A percentile compares a stretch with the other conserved stretches of the same genome.
phyloP scores from a whole-genome alignment of 352 stramenopile species.

The Phytophthora europaea region DNA sequence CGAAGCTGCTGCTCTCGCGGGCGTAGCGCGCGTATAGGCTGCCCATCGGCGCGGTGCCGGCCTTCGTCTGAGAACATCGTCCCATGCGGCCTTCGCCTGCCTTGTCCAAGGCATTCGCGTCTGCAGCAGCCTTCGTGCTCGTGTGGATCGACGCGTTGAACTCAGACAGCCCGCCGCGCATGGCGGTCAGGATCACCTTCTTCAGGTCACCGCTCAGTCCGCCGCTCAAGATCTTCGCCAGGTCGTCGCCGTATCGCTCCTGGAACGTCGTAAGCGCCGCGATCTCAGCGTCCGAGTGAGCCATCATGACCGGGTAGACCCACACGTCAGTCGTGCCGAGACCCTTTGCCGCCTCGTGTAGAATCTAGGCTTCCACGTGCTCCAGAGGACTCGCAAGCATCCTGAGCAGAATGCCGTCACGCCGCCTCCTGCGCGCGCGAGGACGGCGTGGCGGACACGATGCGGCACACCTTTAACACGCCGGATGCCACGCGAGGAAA shows the following conservation, averaged over 20 bases:
- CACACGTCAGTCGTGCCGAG: no score
- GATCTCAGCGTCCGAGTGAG: neutral
- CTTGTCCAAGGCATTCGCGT: no score
- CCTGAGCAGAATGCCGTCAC: neutral
- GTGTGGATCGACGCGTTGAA: no score
- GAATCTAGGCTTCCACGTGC: neutral
- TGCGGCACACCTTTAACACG: constrained; percentile 62
- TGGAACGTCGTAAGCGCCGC: neutral
- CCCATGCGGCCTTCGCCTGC: no score
- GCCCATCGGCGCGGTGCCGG: constrained; percentile 11
- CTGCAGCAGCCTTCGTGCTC: no score
- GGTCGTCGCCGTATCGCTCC: neutral
- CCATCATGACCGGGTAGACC: neutral
- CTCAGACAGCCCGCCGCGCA: no score
- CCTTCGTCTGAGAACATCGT: neutral
- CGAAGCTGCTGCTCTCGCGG: constrained; percentile 22
- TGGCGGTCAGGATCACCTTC: no score
- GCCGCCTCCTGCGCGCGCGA: constrained; percentile 50
- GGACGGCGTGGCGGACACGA: constrained; percentile 36
- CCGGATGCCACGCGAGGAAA: constrained; percentile 56
- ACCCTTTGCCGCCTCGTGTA: neutral
- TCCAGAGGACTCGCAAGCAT: neutral
- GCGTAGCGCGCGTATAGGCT: constrained; percentile 24
- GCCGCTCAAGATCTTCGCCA: no score
- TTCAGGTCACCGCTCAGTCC: no score